Conservation (phyloP, 208 protist genomes). For the Novymonas esmeraldas region DNA sequence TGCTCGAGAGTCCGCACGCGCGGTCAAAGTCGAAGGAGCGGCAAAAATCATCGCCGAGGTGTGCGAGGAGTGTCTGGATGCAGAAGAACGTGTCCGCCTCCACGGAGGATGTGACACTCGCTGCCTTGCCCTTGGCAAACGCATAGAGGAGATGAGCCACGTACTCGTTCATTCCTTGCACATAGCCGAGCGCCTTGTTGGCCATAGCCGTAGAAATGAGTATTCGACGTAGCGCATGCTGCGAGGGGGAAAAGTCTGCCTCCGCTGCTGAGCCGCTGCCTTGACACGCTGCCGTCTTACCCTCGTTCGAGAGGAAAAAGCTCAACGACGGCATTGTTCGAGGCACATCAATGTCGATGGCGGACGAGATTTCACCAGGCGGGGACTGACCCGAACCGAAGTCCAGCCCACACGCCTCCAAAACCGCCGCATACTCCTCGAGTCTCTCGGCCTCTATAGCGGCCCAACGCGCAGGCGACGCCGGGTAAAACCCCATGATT, state of each 20-base stretch:
- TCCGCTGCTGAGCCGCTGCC: neutral
- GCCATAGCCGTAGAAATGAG: slow-evolving; percentile 62
- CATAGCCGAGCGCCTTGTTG: slow-evolving; percentile 80
- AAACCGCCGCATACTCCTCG: slow-evolving; percentile 12
- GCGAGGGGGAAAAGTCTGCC: slow-evolving; percentile 23
- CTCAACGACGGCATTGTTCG: slow-evolving; percentile 82
- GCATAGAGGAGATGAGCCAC: slow-evolving; percentile 77
- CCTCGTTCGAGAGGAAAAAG: slow-evolving; percentile 59
- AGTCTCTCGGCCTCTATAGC: slow-evolving; percentile 25
- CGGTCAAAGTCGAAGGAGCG: slow-evolving; percentile 59
- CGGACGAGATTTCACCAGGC: slow-evolving; percentile 14
- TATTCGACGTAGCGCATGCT: slow-evolving; percentile 72
- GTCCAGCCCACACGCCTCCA: slow-evolving; percentile 20
- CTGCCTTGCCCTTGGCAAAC: slow-evolving; percentile 42
- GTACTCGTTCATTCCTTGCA: slow-evolving; percentile 89
- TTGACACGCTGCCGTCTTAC: neutral
- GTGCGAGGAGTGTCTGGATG: slow-evolving; percentile 71
- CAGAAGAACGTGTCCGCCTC: slow-evolving; percentile 80
- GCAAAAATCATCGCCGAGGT: slow-evolving; percentile 80
- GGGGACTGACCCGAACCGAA: neutral
- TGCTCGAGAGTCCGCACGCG: slow-evolving; percentile 56
- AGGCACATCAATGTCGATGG: slow-evolving; percentile 81
- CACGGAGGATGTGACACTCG: slow-evolving; percentile 34
- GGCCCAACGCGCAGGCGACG: slow-evolving; percentile 31
- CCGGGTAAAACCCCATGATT: slow-evolving; percentile 74